These are phyloP conservation scores for Phylloporus sp. DNA, from an alignment of 1,284 basidiomycete species.

Conservation along the genomic window DNA sequence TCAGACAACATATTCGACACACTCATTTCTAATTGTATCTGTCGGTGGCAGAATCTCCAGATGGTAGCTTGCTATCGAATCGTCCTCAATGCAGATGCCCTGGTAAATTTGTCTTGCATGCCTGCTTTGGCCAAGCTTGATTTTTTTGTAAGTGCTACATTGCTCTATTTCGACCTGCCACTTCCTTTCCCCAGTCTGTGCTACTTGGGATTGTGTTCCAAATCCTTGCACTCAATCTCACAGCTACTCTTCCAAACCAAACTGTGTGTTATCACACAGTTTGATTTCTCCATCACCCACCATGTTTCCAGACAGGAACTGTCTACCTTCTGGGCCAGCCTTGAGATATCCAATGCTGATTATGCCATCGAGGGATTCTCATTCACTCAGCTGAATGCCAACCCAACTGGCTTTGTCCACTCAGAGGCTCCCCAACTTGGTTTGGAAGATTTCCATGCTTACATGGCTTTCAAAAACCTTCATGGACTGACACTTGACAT, in stretches of 20 bases:
- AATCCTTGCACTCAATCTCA: not conserved
- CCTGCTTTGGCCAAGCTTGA: not conserved
- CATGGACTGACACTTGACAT: too few species aligned
- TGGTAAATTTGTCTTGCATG: not conserved
- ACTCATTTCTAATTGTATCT: not conserved
- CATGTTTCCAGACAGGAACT: too few species aligned
- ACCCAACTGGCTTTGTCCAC: too few species aligned
- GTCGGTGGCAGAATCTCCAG: not conserved
- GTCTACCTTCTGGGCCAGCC: too few species aligned
- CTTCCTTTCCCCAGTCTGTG: not conserved
- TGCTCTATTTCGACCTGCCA: not conserved
- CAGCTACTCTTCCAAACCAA: too few species aligned
- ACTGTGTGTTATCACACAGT: too few species aligned
- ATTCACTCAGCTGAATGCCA: too few species aligned
- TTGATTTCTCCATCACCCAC: too few species aligned
- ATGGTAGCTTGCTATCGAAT: not conserved
- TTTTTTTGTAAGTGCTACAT: not conserved
- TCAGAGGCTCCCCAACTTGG: too few species aligned
- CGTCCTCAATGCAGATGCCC: not conserved
- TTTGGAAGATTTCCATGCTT: not conserved
- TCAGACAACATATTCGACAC: not conserved
- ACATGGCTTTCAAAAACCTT: not conserved
- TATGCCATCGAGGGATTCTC: not conserved
- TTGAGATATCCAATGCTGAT: not conserved
- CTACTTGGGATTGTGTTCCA: not conserved